A percentile compares a stretch with the other conserved stretches of the same genome.
Evolutionary conservation across 352 stramenopile species (phyloP).

Genomic region (Globisporangium yorkense): DNA sequence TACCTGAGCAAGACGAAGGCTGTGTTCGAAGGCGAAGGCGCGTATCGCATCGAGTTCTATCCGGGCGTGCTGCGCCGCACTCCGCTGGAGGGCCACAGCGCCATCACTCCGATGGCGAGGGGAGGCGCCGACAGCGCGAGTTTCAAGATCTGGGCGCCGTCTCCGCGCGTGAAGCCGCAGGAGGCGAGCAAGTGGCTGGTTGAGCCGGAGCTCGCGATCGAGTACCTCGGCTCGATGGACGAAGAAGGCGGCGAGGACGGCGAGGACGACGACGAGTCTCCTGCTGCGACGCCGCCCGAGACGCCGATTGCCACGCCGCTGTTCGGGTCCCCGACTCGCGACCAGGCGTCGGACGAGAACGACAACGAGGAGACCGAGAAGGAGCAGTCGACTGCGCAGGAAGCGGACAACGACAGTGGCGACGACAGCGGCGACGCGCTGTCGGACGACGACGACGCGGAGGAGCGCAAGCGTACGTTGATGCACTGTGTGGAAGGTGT

Average conservation of each 20-base stretch:
- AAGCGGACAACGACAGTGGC: slow-evolving; percentile 19
- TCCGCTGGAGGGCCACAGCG: slow-evolving; percentile 39
- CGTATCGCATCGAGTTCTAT: slow-evolving; percentile 82
- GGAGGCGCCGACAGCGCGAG: slow-evolving; percentile 20
- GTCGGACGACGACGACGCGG: slow-evolving; percentile 30
- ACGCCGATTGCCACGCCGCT: slow-evolving; percentile 65
- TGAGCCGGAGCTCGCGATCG: slow-evolving; percentile 66
- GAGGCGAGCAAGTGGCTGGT: slow-evolving; percentile 82
- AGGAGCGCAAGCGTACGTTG: slow-evolving; percentile 22
- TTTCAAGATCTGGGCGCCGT: slow-evolving; percentile 79
- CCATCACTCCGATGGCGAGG: slow-evolving; percentile 30
- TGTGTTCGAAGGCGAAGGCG: slow-evolving; percentile 78
- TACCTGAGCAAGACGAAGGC: slow-evolving; percentile 78
- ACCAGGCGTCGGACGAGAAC: slow-evolving; percentile 33
- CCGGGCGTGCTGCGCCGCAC: slow-evolving; percentile 75
- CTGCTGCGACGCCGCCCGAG: slow-evolving; percentile 53
- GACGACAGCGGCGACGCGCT: slow-evolving; percentile 37
- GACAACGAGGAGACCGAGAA: slow-evolving; percentile 34
- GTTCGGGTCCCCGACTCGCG: slow-evolving; percentile 54
- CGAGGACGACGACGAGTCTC: slow-evolving; percentile 68
- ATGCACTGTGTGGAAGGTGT: not conserved
- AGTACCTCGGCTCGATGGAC: slow-evolving; percentile 79
- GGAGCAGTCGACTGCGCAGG: slow-evolving; percentile 8
- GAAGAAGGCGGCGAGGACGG: slow-evolving; percentile 59
- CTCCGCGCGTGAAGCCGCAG: slow-evolving; percentile 58